A percentile compares a stretch with the other conserved stretches of the same genome.
Evolutionary conservation across 331 rosid species (phyloP).

Genomic region (Rhamnella rubrinervis): DNA sequence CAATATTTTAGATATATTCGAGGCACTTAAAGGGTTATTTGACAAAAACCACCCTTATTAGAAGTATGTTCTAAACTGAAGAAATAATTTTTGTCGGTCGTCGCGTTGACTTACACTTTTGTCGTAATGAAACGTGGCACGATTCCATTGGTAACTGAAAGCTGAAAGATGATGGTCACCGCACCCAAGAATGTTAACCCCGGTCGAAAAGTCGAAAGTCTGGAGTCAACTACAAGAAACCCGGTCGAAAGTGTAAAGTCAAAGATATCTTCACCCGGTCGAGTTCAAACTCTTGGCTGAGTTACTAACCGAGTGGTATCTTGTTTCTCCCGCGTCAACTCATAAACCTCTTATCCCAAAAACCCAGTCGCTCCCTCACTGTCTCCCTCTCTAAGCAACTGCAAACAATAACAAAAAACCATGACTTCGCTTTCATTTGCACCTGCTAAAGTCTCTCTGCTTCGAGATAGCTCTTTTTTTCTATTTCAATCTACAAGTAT

Average conservation of each 20-base stretch:
- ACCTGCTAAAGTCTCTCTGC: slow-evolving; percentile 31
- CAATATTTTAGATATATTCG: too few species aligned
- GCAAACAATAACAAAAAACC: not conserved
- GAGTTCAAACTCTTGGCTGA: not conserved
- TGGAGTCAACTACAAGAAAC: too few species aligned
- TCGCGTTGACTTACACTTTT: too few species aligned
- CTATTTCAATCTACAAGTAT: slow-evolving; percentile 39
- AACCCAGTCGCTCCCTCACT: slow-evolving; percentile 24
- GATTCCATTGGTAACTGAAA: too few species aligned
- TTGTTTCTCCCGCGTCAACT: slow-evolving; percentile 35
- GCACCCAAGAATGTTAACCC: not conserved
- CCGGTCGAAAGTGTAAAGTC: too few species aligned
- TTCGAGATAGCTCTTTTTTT: slow-evolving; percentile 26
- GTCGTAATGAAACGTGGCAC: too few species aligned
- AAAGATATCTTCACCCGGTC: not conserved
- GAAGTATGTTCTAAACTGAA: too few species aligned
- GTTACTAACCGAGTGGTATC: not conserved
- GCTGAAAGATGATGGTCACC: too few species aligned
- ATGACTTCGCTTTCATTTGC: slow-evolving; percentile 56
- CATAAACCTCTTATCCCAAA: slow-evolving; percentile 58
- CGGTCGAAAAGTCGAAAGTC: not conserved
- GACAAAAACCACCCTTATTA: too few species aligned
- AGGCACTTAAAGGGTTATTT: too few species aligned
- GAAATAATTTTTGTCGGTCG: too few species aligned
- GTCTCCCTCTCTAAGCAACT: not conserved